Conservation (phyloP, 2,329 filamentous ascomycete species). For the Parascedosporium putredinis region DNA sequence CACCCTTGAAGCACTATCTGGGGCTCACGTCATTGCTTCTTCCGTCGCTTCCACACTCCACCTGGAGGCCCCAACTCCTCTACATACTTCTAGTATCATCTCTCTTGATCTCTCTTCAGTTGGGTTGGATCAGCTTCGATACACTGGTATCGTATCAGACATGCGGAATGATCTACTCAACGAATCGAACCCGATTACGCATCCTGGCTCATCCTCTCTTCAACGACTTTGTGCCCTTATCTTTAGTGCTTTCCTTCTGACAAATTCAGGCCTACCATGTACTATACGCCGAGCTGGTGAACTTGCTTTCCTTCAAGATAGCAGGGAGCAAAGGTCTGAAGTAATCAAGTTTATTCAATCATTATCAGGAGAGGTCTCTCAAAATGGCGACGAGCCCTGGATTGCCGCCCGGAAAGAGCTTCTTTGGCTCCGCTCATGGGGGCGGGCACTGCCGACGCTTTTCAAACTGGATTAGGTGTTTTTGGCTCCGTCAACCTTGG, state of each 20-base stretch:
- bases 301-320: conserved; percentile 52
- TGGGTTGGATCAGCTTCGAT: conserved; percentile 28
- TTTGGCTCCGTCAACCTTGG: conserved; percentile 50
- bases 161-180: conserved; percentile 45
- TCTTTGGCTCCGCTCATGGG: conserved; percentile 67
- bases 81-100: conserved; percentile 22
- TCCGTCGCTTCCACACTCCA: conserved; percentile 36
- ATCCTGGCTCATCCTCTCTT: conserved; percentile 43
- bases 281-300: conserved; percentile 47
- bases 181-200: conserved; percentile 54
- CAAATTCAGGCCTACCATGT: conserved; percentile 37
- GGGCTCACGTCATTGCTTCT: conserved; percentile 9
- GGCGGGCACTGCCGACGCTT: conserved; percentile 31
- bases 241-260: conserved; percentile 48
- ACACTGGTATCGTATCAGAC: conserved; percentile 30
- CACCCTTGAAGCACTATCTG: conserved; percentile 41
- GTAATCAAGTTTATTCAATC: conserved; percentile 48
- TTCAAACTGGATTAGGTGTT: conserved; percentile 43
- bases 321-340: conserved; percentile 52
- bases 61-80: conserved; percentile 42
- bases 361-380: conserved; percentile 37
- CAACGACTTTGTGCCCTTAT: conserved; percentile 53
- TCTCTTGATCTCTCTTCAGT: conserved; percentile 14
- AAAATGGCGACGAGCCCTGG: conserved; percentile 56
- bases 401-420: conserved; percentile 50